These are phyloP conservation scores for Dalbergia oliveri DNA, from an alignment of 306 rosid genomes.

Conservation along the genomic window DNA sequence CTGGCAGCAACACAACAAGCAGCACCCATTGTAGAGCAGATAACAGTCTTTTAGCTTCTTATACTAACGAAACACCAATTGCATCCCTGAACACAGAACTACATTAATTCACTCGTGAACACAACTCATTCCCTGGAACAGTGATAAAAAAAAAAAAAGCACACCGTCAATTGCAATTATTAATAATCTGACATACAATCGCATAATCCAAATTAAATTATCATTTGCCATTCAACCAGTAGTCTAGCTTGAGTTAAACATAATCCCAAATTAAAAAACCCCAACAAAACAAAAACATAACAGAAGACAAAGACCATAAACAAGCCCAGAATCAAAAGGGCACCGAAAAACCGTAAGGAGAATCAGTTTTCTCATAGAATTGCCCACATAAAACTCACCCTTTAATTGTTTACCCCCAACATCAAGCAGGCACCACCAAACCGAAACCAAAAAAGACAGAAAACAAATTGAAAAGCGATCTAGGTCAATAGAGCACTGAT, in stretches of 20 bases:
- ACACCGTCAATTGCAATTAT: conserved; percentile 36
- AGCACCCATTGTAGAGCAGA: conserved; percentile 54
- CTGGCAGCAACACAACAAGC: conserved; percentile 61
- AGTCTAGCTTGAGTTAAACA: conserved; percentile 1
- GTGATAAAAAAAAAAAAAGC: neutral
- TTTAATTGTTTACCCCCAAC: neutral
- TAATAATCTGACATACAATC: conserved; percentile 10
- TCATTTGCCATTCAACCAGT: neutral
- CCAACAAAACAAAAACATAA: neutral
- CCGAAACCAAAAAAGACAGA: conserved; percentile 13
- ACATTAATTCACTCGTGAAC: conserved; percentile 17
- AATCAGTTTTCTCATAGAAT: neutral
- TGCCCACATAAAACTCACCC: neutral
- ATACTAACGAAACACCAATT: conserved; percentile 16
- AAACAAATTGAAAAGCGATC: neutral
- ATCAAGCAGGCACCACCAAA: neutral
- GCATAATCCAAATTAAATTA: conserved; percentile 20
- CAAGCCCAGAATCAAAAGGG: conserved; percentile 14
- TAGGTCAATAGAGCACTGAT: conserved; percentile 5
- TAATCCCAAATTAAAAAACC: conserved; percentile 6
- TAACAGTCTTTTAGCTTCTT: conserved; percentile 25
- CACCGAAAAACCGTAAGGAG: neutral
- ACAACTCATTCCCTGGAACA: conserved; percentile 38
- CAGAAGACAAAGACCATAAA: conserved; percentile 10
- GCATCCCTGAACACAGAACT: conserved; percentile 36